Conservation (phyloP, 768 basidiomycete species). For the Phanerochaete carnosa region DNA sequence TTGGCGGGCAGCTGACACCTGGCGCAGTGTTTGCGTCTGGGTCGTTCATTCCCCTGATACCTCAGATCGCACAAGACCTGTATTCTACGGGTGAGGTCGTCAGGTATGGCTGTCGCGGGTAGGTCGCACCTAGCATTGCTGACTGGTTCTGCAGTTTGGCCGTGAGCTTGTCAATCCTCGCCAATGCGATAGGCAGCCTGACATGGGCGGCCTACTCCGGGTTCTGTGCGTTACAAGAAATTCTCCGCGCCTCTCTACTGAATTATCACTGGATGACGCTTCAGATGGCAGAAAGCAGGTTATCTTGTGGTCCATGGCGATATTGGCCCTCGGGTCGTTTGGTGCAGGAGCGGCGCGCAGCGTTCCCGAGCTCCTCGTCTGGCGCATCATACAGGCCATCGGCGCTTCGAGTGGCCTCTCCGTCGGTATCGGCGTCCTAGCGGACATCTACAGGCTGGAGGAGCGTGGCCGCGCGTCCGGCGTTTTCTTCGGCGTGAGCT, state of each 20-base stretch:
- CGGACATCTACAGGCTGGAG: constrained; percentile 64
- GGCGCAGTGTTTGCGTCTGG: constrained; percentile 61
- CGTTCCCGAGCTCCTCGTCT: constrained; percentile 50
- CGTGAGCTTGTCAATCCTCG: constrained; percentile 2
- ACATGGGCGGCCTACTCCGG: constrained; percentile 4
- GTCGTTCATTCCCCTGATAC: constrained; percentile 72
- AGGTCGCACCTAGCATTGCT: neutral
- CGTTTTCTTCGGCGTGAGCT: constrained; percentile 47
- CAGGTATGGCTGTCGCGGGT: constrained; percentile 36
- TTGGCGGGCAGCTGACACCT: neutral
- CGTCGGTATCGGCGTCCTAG: constrained; percentile 59
- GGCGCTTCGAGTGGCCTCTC: constrained; percentile 56
- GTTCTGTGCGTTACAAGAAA: constrained; percentile 26
- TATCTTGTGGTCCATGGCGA: constrained; percentile 59
- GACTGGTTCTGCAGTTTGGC: neutral
- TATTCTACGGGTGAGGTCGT: constrained; percentile 53
- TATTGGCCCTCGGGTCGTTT: constrained; percentile 55
- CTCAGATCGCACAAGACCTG: constrained; percentile 67
- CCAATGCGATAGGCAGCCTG: constrained; percentile 4
- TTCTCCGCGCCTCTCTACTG: constrained; percentile 37
- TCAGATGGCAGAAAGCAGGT: constrained; percentile 63
- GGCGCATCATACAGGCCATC: constrained; percentile 63
- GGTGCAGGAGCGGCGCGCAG: constrained; percentile 49
- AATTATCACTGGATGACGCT: constrained; percentile 30
- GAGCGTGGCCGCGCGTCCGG: constrained; percentile 61